Percentiles rank a stretch among this genome's conserved stretches.
Evolutionary conservation across 2,329 filamentous ascomycete species (phyloP).

Genomic region (Aspergillus niger): DNA sequence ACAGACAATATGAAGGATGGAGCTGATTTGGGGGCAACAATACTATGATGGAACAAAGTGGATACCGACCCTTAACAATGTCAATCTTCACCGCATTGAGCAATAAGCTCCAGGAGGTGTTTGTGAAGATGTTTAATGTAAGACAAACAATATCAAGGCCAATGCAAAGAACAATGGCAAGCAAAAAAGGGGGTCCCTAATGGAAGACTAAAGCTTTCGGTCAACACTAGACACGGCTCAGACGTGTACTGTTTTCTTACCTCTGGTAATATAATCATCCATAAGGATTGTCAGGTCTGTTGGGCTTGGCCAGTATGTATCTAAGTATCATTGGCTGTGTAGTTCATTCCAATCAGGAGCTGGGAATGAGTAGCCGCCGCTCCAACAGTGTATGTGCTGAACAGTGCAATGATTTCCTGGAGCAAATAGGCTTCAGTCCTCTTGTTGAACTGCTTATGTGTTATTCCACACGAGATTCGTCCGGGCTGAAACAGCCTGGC

Average conservation of each 20-base stretch:
- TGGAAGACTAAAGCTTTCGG: not conserved
- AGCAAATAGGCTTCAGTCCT: too few species aligned
- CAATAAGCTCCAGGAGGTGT: not conserved
- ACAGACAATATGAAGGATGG: constrained; percentile 31
- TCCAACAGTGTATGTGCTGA: too few species aligned
- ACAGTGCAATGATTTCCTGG: too few species aligned
- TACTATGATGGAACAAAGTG: constrained; percentile 3
- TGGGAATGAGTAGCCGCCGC: too few species aligned
- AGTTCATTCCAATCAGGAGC: too few species aligned
- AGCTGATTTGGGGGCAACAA: constrained; percentile 12
- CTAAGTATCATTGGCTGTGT: too few species aligned
- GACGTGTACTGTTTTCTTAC: not conserved
- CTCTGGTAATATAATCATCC: not conserved
- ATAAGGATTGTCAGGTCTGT: not conserved
- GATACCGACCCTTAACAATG: constrained; percentile 13
- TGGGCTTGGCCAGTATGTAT: too few species aligned
- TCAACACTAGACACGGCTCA: not conserved
- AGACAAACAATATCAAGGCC: constrained; percentile 18
- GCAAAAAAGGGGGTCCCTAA: not conserved
- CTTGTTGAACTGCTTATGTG: too few species aligned
- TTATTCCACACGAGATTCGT: too few species aligned
- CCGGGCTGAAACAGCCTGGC: too few species aligned
- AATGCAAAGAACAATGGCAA: constrained; percentile 6
- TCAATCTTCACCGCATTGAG: not conserved
- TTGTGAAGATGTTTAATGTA: not conserved